Percentiles rank a stretch among this genome's conserved stretches.
These are phyloP conservation scores for Vachellia pachyceras DNA, from an alignment of 306 rosid genomes.

Conservation along the genomic window DNA sequence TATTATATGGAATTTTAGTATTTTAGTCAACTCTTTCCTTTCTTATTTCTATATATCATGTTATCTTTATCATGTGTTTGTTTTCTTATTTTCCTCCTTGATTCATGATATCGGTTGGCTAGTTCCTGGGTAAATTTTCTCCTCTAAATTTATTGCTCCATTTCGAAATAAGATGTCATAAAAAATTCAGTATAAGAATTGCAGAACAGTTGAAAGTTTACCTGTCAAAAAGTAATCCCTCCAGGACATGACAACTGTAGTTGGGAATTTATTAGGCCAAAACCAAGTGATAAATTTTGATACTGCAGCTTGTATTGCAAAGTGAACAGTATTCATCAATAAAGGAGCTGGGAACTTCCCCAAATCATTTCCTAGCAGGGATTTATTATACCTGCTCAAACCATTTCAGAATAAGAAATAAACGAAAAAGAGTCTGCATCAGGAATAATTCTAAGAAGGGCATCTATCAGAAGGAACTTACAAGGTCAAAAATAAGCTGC, in stretches of 20 bases:
- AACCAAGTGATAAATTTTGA: constrained; percentile 81
- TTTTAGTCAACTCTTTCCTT: background rate
- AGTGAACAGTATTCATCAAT: constrained; percentile 89
- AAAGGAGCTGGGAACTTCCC: constrained; percentile 98
- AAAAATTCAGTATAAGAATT: background rate
- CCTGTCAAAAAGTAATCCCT: constrained; percentile 87
- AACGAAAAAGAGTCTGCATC: constrained; percentile 12
- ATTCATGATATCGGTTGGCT: background rate
- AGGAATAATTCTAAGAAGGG: constrained; percentile 23
- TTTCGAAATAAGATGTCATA: background rate
- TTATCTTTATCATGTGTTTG: background rate
- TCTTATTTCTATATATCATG: background rate
- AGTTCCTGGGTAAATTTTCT: background rate
- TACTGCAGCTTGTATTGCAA: constrained; percentile 85
- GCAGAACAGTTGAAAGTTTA: constrained; percentile 39
- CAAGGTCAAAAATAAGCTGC: constrained; percentile 95
- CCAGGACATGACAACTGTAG: constrained; percentile 80
- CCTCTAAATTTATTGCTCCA: background rate
- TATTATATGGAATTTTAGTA: background rate
- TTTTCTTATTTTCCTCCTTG: background rate
- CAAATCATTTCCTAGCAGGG: constrained; percentile 86
- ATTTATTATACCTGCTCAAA: constrained; percentile 87
- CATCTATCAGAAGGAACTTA: constrained; percentile 57
- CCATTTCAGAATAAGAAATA: constrained; percentile 31
- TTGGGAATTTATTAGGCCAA: constrained; percentile 81